Evolutionary conservation across 192 early-diverging fungal species (phyloP).

Genomic region (Coemansia aciculifera): DNA sequence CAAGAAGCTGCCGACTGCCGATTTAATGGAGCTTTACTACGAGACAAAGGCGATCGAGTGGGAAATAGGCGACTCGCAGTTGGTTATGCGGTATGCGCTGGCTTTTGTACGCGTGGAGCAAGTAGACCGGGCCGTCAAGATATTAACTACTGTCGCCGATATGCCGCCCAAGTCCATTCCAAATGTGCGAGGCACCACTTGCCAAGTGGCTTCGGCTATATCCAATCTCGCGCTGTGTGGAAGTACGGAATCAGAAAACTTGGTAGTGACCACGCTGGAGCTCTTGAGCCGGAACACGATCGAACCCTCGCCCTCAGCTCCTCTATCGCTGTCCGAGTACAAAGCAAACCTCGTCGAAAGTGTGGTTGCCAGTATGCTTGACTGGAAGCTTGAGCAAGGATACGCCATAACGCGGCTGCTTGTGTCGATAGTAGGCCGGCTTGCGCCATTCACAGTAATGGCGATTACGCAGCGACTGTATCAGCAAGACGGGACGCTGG

Average conservation of each 20-base stretch:
- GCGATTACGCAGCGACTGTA: conserved; percentile 8
- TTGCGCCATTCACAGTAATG: neutral
- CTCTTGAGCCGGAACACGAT: conserved; percentile 8
- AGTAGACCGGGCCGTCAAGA: conserved; percentile 7
- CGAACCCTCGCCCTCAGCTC: conserved; percentile 1
- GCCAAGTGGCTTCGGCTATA: conserved; percentile 3
- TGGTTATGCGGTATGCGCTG: conserved; percentile 27
- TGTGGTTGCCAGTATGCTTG: neutral
- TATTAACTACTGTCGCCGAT: conserved; percentile 17
- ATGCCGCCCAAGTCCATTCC: conserved; percentile 26
- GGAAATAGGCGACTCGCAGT: conserved; percentile 12
- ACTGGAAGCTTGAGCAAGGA: neutral
- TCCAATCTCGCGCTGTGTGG: neutral
- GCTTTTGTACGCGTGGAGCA: conserved; percentile 16
- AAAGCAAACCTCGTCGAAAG: neutral
- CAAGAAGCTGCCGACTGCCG: neutral
- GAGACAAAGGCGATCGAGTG: neutral
- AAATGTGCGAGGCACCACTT: neutral
- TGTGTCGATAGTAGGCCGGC: neutral
- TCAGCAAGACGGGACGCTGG: neutral
- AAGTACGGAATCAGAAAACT: neutral
- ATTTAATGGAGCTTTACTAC: conserved; percentile 16
- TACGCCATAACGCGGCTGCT: conserved; percentile 8
- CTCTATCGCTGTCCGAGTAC: neutral
- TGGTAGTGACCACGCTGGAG: neutral